Evolutionary conservation across 148 eudicot species (phyloP).

Genomic region (Camellia sinensis): DNA sequence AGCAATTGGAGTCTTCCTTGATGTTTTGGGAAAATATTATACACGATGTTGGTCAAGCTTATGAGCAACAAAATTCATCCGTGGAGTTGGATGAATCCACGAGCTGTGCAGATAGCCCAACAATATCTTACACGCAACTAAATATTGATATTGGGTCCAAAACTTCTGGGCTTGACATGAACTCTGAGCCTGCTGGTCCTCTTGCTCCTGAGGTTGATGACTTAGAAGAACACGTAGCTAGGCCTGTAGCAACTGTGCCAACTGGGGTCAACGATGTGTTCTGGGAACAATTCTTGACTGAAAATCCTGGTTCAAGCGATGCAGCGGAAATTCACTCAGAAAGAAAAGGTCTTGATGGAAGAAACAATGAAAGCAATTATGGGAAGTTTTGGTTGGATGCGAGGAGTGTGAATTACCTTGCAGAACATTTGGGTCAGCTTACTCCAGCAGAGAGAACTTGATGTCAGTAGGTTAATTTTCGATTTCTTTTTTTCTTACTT

Average conservation of each 20-base stretch:
- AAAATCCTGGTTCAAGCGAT: conserved; percentile 69
- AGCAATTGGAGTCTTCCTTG: conserved; percentile 59
- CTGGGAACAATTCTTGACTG: conserved; percentile 88
- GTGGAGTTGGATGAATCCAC: conserved; percentile 50
- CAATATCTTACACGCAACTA: conserved; percentile 65
- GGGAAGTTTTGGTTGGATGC: conserved; percentile 55
- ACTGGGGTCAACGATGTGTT: conserved; percentile 71
- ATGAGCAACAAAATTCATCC: conserved; percentile 31
- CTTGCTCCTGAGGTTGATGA: conserved; percentile 26
- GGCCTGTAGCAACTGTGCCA: conserved; percentile 31
- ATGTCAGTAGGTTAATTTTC: conserved; percentile 24
- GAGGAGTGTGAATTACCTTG: conserved; percentile 47
- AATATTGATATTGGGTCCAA: conserved; percentile 42
- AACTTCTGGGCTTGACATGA: conserved; percentile 57
- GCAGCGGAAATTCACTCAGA: conserved; percentile 52
- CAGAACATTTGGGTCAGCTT: conserved; percentile 75
- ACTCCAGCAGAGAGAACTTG: conserved; percentile 69
- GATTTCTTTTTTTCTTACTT: not conserved
- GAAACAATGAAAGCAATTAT: conserved; percentile 49
- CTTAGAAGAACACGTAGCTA: conserved; percentile 36
- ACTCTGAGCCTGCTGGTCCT: conserved; percentile 47
- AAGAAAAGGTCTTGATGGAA: conserved; percentile 40
- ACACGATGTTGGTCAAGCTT: conserved; percentile 27
- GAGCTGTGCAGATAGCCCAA: conserved; percentile 52
- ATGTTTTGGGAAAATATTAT: conserved; percentile 60